phyloP scores from a whole-genome alignment of 2,329 filamentous ascomycete species.

The Hymenoscyphus albidus region DNA sequence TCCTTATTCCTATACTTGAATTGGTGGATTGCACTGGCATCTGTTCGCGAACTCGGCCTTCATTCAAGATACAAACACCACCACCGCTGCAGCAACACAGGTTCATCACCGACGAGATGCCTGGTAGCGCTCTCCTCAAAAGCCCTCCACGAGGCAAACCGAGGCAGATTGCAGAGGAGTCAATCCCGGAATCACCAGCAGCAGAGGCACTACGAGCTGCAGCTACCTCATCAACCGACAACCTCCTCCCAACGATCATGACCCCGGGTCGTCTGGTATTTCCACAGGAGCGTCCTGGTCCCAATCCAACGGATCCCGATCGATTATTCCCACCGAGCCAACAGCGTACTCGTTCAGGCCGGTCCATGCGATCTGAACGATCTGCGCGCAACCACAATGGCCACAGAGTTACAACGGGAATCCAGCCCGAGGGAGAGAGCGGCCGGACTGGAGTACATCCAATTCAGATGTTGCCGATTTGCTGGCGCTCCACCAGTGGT shows the following conservation, averaged over 20 bases:
- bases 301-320: background rate
- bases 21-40: background rate
- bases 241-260: constrained; percentile 9
- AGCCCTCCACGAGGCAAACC: constrained; percentile 2
- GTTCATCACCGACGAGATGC: background rate
- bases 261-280: background rate
- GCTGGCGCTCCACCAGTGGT: constrained; percentile 59
- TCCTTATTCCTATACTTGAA: background rate
- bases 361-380: background rate
- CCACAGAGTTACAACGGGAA: constrained; percentile 35
- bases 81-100: background rate
- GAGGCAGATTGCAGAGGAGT: background rate
- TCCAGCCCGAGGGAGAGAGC: constrained; percentile 59
- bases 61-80: background rate
- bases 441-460: constrained; percentile 64
- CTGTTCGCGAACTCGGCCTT: background rate
- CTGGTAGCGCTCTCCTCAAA: background rate
- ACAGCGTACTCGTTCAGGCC: background rate
- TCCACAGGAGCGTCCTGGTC: background rate
- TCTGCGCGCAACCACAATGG: constrained; percentile 13
- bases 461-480: constrained; percentile 58
- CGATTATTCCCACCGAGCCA: background rate
- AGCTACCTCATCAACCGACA: background rate
- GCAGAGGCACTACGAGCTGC: constrained; percentile 7
- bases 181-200: constrained; percentile 2